Evolutionary conservation across 768 basidiomycete genomes (phyloP).

Genomic region (Russula sp.): DNA sequence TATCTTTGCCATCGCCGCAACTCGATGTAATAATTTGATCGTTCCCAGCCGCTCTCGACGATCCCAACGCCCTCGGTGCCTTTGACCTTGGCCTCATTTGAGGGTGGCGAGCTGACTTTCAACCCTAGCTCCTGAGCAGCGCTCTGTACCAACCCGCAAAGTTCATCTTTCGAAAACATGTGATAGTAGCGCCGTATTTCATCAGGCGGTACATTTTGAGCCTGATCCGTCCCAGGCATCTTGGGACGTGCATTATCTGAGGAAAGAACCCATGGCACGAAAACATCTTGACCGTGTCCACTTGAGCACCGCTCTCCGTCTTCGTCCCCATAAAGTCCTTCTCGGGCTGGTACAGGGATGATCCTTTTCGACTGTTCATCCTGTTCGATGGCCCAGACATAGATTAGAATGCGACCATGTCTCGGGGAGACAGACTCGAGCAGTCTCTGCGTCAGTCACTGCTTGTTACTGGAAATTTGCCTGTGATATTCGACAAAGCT

Average conservation of each 20-base stretch:
- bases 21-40: constrained; percentile 87
- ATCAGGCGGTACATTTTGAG: constrained; percentile 35
- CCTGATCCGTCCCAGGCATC: constrained; percentile 28
- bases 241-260: constrained; percentile 38
- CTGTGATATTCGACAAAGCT: constrained; percentile 20
- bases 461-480: not conserved
- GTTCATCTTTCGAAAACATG: constrained; percentile 85
- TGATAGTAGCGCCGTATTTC: constrained; percentile 93
- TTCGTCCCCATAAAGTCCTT: constrained; percentile 31
- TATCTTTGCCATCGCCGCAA: constrained; percentile 55
- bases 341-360: constrained; percentile 43
- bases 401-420: constrained; percentile 82
- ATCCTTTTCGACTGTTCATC: constrained; percentile 76
- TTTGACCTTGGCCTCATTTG: constrained; percentile 16
- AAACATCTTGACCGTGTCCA: constrained; percentile 78
- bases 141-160: constrained; percentile 54
- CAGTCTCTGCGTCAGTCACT: constrained; percentile 47
- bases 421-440: constrained; percentile 59
- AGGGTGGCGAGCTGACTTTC: constrained; percentile 42
- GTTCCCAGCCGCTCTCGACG: constrained; percentile 76
- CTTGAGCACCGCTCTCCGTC: constrained; percentile 19
- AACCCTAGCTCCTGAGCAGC: constrained; percentile 63
- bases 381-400: constrained; percentile 97
- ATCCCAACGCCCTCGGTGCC: constrained; percentile 55
- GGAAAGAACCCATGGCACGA: constrained; percentile 81